A percentile compares a stretch with the other conserved stretches of the same genome.
These are phyloP conservation scores for Racocetra persica DNA, from an alignment of 371 early-diverging fungal genomes.

Conservation along the genomic window DNA sequence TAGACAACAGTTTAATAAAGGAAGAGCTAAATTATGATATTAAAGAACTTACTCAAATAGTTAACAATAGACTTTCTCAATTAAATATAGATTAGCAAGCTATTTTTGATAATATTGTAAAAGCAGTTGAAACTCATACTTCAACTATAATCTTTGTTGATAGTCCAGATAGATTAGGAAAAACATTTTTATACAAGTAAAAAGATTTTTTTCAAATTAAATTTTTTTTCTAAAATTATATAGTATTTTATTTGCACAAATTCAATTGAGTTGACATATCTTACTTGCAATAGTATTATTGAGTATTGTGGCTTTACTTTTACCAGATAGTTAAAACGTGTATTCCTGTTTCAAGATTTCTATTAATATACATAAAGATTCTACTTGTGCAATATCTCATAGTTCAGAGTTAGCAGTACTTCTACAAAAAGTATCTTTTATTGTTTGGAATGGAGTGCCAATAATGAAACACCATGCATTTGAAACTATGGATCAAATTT, in stretches of 20 bases:
- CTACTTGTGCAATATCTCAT: slow-evolving; percentile 41
- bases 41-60: neutral
- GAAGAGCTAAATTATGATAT: slow-evolving; percentile 9
- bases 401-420: slow-evolving; percentile 30
- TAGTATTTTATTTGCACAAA: slow-evolving; percentile 2
- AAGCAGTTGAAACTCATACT: neutral
- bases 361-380: slow-evolving; percentile 35
- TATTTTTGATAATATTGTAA: neutral
- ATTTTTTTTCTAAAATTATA: too few species aligned
- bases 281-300: slow-evolving; percentile 45
- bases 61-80: neutral
- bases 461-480: slow-evolving; percentile 44
- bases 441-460: slow-evolving; percentile 53
- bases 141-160: slow-evolving; percentile 41
- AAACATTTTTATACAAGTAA: slow-evolving; percentile 41
- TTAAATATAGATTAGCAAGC: slow-evolving; percentile 13
- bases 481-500: slow-evolving; percentile 46
- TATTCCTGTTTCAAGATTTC: slow-evolving; percentile 49
- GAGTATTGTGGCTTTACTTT: slow-evolving; percentile 49
- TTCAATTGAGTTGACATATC: slow-evolving; percentile 15
- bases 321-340: slow-evolving; percentile 48
- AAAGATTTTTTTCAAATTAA: neutral
- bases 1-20: neutral
- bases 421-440: slow-evolving; percentile 27
- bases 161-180: slow-evolving; percentile 31